Conservation (phyloP, 1,284 basidiomycete genomes). For the Ceratorhiza oryzae-sativae region DNA sequence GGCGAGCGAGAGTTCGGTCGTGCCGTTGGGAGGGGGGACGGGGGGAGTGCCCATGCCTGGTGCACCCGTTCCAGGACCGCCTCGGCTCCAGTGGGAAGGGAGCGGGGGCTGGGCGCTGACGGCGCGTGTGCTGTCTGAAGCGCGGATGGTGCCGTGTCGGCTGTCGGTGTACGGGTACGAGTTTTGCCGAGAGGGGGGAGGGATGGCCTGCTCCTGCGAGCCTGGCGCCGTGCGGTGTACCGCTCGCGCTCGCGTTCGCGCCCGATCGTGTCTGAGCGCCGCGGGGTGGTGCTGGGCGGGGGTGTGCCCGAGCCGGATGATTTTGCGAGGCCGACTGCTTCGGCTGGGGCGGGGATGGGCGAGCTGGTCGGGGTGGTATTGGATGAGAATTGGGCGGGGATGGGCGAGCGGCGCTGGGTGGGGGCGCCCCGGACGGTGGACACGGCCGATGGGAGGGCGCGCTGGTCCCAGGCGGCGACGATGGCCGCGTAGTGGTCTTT, state of each 20-base stretch:
- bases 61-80: not conserved
- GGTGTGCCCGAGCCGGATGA: not conserved
- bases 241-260: conserved; percentile 4
- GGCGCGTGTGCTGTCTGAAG: not conserved
- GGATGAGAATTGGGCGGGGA: conserved; percentile 23
- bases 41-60: conserved; percentile 5
- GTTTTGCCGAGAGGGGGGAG: conserved; percentile 3
- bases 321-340: not conserved
- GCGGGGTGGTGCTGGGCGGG: not conserved
- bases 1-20: conserved; percentile 26
- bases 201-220: not conserved
- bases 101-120: not conserved
- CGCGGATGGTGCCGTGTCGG: conserved; percentile 13
- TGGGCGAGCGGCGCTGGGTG: conserved; percentile 20
- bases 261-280: not conserved
- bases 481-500: conserved; percentile 30
- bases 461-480: conserved; percentile 31
- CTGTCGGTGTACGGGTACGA: conserved; percentile 5
- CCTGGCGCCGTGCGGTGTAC: conserved; percentile 18
- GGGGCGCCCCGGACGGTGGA: conserved; percentile 12
- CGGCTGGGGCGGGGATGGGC: not conserved
- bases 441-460: conserved; percentile 18
- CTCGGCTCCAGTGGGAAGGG: conserved; percentile 3
- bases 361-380: not conserved
- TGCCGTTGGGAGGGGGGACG: not conserved